Conservation (phyloP, 1,284 basidiomycete species). For the Cerioporus squamosus region DNA sequence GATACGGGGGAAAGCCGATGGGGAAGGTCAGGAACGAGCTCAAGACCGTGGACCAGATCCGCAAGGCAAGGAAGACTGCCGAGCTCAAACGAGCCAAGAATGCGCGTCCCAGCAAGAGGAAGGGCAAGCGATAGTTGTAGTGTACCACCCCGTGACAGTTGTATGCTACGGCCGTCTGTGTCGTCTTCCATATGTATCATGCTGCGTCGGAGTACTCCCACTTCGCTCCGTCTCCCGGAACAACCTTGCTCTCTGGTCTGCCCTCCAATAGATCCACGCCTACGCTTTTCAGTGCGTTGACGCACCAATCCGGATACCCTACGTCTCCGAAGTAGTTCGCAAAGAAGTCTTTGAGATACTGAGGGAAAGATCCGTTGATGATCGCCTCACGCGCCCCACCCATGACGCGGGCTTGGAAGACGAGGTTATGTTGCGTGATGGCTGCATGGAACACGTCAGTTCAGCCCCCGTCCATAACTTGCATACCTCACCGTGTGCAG, state of each 20-base stretch:
- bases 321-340: conserved; percentile 67
- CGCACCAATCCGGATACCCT: conserved; percentile 83
- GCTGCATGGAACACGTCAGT: conserved; percentile 45
- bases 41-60: conserved; percentile 84
- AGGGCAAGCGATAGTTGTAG: conserved; percentile 50
- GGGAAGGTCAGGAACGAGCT: conserved; percentile 77
- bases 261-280: conserved; percentile 75
- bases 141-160: no score
- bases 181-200: conserved; percentile 3
- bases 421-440: conserved; percentile 78
- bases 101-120: conserved; percentile 60
- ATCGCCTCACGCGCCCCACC: conserved; percentile 80
- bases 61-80: conserved; percentile 66
- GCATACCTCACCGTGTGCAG: conserved; percentile 67
- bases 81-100: conserved; percentile 77
- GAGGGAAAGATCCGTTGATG: conserved; percentile 72
- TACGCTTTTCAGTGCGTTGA: conserved; percentile 76
- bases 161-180: neutral
- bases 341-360: conserved; percentile 77
- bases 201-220: conserved; percentile 57
- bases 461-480: conserved; percentile 8
- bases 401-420: conserved; percentile 84
- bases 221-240: conserved; percentile 67
- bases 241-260: conserved; percentile 45
- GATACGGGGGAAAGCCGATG: conserved; percentile 62